Evolutionary conservation across 2,329 filamentous ascomycete genomes (phyloP), one percentile per base, ranked within the genome.

Genomic region (Tolypocladium tundrense): DNA sequence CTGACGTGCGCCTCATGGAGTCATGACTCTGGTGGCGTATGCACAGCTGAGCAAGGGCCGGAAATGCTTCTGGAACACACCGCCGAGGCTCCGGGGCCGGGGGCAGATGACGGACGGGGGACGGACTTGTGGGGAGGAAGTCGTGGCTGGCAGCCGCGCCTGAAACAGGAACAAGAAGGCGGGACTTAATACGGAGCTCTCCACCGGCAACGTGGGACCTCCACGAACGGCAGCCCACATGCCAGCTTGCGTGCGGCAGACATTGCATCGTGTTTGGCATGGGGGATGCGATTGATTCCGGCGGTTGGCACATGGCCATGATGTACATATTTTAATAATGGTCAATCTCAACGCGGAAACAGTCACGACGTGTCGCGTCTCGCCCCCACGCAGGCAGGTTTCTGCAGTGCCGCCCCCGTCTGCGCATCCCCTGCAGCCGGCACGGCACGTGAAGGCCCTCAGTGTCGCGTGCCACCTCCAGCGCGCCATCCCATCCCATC

Each of bases 11-110:
- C 48, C 48, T n/a, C 10, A 21, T 51, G 48, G 48, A 11, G 27
- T n/a, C 27, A 5, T 13, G 48, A n/a, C 27, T 16, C 43, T 4
- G 6, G 53, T 54, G 53, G 53, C 53, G 53, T 42, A 31, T 27
- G 24, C 24, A 27, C 27, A 31, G 27, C 27, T 31, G 27, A 31
- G 4, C 27, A 33, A 33, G 53, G n/a, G 10, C 2, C 10, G 21
- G 53, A 33, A 24, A n/a, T n/a, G 53, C 40, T 54, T 54, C 53
- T 54, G 53, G 53, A 54, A 54, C 53, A 43, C 37, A 16, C n/a
- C 45, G 52, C 21, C 31, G 53, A 31, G 16, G 39, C 53, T 33
- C 53, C 45, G 14, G 48, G 21, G 14, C n/a, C 21, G 27, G 37
- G 52, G 52, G 33, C 3, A 31, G 13, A 53, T 9, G 21, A 40